Conservation (phyloP, 1,139 yeast genomes). For the Petasospora fabianii region DNA sequence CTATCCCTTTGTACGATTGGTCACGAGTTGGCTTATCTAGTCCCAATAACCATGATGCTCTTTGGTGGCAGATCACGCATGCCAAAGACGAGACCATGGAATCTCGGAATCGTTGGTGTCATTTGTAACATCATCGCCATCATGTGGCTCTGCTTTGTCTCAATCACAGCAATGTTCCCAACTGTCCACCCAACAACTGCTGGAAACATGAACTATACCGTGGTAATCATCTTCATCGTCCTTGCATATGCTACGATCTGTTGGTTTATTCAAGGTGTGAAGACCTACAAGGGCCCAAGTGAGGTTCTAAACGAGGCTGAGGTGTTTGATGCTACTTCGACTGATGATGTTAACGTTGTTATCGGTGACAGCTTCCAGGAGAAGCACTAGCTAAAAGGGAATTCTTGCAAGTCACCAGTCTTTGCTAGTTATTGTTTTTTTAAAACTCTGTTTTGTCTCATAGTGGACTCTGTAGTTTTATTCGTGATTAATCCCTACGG, state of each 20-base stretch:
- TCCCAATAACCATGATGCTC: conserved; percentile 41
- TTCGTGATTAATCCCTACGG: no score
- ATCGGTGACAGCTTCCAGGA: background rate
- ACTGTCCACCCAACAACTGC: conserved; percentile 32
- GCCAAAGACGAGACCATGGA: conserved; percentile 46
- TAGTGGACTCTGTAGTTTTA: no score
- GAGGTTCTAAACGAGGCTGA: conserved; percentile 1
- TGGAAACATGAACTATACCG: conserved; percentile 37
- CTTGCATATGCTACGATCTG: conserved; percentile 30
- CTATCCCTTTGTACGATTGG: conserved; percentile 53
- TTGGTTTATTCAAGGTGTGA: conserved; percentile 32
- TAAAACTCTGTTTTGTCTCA: no score
- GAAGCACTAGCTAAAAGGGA: background rate
- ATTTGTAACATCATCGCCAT: conserved; percentile 31
- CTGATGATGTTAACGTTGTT: background rate
- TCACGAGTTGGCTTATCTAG: conserved; percentile 52
- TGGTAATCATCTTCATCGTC: conserved; percentile 37
- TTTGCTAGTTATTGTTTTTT: no score
- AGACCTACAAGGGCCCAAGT: conserved; percentile 25
- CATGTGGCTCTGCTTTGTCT: conserved; percentile 36
- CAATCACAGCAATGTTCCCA: conserved; percentile 47
- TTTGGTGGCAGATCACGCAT: conserved; percentile 34
- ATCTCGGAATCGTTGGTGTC: conserved; percentile 45
- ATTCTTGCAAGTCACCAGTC: no score
- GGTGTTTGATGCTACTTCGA: conserved; percentile 1